Conservation (phyloP, 2,329 filamentous ascomycete genomes). For the Xylariaceae sp. region DNA sequence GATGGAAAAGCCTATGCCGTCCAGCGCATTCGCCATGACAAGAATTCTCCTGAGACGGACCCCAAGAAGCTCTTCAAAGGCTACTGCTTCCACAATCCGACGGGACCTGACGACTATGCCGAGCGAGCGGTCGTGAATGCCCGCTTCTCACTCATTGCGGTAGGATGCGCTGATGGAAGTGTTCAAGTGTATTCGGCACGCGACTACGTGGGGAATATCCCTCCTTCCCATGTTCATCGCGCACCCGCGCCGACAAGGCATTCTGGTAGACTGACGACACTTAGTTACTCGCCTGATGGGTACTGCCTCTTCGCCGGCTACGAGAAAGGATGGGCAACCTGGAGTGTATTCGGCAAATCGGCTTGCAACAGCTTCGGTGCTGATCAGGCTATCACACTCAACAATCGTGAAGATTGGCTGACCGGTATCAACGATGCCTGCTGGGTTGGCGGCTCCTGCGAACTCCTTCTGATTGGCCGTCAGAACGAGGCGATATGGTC, state of each 20-base stretch:
- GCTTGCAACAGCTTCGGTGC: slow-evolving; percentile 78
- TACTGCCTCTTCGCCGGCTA: slow-evolving; percentile 95
- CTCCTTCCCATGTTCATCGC: slow-evolving; percentile 73
- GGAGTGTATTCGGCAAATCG: slow-evolving; percentile 95
- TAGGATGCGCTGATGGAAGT: slow-evolving; percentile 75
- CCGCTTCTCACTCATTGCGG: slow-evolving; percentile 85
- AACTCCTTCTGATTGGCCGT: slow-evolving; percentile 71
- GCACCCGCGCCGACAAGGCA: slow-evolving; percentile 63
- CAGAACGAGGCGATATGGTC: slow-evolving; percentile 77
- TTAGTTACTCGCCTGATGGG: slow-evolving; percentile 89
- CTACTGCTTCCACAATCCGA: slow-evolving; percentile 81
- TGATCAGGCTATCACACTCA: slow-evolving; percentile 59
- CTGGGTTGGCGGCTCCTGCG: slow-evolving; percentile 85
- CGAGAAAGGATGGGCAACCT: slow-evolving; percentile 87
- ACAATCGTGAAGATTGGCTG: slow-evolving; percentile 81
- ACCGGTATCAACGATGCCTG: slow-evolving; percentile 70
- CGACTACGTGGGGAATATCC: slow-evolving; percentile 91
- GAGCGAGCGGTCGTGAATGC: slow-evolving; percentile 83
- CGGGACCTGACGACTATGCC: slow-evolving; percentile 56
- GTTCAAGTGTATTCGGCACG: slow-evolving; percentile 88
- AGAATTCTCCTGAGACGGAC: slow-evolving; percentile 41
- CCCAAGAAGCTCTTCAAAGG: slow-evolving; percentile 75
- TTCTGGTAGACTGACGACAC: slow-evolving; percentile 67
- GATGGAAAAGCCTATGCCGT: slow-evolving; percentile 89
- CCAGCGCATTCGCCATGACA: slow-evolving; percentile 57